Base-by-base conservation (phyloP, 257 asterid species). In the Capsicum baccatum region DNA sequence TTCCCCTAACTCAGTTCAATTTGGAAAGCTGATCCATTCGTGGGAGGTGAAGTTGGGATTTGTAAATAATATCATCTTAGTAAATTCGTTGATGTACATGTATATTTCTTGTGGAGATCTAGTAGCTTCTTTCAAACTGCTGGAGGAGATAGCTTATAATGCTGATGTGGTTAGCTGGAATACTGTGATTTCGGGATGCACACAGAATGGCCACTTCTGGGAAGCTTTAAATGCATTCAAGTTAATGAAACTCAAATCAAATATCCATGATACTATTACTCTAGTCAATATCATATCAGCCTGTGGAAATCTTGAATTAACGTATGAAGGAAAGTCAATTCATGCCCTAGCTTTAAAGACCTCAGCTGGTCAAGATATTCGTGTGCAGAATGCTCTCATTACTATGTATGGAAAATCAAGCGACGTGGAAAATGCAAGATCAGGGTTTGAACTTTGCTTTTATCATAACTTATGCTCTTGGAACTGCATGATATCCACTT, bases 371-470 rank as follows among this genome's bases (percentile, higher is more conserved):
- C 55, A 76, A 55, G 90, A 92, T 69, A 50, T 78, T 3, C 93
- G 88, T 9, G 91, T 93, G 86, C 91, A 92, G 82, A 93, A 93
- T 85, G 88, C 94, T 67, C 83, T 92, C 1, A 85, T 91, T 79
- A 89, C 96, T 42, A 93, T 93, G 97, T 93, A 93, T 81, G 97
- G 96, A 42, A 90, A 92, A 86, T 84, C 91, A 71, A 91, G 92
- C 3, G 91, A 92, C 69, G 63, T 92, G 4, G 88, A 86, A 84
- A 90, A 94, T 83, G 97, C 97, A 15, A 88, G 44, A 56, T 80
- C 66, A 83, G 92, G 92, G 16, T 93, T 93, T 89, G 71, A 88
- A 84, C 90, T 70, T 54, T 62, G 90, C 52, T 69, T 83, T 11
- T 84, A 90, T 64, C 93, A 80, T 66, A 93, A 91, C 78, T 66